Percentiles rank a stretch among this genome's conserved stretches.
phyloP scores from a whole-genome alignment of 257 asterid species.

The Nicotiana obtusifolia region DNA sequence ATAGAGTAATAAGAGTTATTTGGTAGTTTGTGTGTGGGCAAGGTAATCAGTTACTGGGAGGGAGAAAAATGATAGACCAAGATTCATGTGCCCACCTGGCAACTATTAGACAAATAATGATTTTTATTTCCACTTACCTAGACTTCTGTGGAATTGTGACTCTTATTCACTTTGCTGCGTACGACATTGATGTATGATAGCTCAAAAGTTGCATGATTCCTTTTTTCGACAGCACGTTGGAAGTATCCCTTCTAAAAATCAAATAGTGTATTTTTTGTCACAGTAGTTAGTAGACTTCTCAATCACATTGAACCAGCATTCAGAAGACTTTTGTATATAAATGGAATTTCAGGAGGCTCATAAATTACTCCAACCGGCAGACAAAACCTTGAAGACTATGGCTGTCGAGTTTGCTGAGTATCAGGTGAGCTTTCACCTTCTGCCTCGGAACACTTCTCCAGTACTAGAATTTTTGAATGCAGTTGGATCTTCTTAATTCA shows the following conservation, averaged over 20 bases:
- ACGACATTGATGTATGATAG: not conserved
- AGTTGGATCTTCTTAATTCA: not conserved
- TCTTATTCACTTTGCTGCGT: no score
- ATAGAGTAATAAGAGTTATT: no score
- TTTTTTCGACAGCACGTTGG: not conserved
- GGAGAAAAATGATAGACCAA: no score
- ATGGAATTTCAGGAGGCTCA: conserved; percentile 78
- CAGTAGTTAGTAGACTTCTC: not conserved
- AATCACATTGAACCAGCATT: not conserved
- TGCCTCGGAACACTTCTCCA: not conserved
- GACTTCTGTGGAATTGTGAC: no score
- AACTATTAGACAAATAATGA: no score
- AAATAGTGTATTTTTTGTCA: not conserved
- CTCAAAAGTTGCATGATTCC: not conserved
- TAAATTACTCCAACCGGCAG: conserved; percentile 88
- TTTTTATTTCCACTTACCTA: no score
- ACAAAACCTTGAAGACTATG: conserved; percentile 75
- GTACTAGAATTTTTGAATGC: not conserved
- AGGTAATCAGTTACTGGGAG: no score
- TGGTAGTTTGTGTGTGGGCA: no score
- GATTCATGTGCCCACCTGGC: no score
- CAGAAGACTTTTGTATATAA: not conserved
- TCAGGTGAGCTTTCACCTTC: conserved; percentile 49
- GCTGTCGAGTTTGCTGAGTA: conserved; percentile 97
- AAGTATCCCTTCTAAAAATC: not conserved